Evolutionary conservation across 495 filamentous ascomycete genomes (phyloP).

Genomic region (Aspergillus leporis): DNA sequence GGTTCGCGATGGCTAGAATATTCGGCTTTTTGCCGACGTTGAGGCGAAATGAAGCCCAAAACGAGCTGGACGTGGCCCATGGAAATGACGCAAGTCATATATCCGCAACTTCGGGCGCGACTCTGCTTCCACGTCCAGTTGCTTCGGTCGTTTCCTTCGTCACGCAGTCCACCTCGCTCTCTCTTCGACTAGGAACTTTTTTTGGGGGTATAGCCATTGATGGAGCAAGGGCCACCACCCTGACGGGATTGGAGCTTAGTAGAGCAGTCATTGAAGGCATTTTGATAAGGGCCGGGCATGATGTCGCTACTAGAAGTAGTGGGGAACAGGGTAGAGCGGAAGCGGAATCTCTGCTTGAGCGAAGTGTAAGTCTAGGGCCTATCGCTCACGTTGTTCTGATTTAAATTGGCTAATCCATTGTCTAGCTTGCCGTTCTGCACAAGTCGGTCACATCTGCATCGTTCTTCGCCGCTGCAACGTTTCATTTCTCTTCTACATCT

Average conservation of each 20-base stretch:
- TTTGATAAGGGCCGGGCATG: conserved; percentile 65
- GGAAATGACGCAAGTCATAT: conserved; percentile 25
- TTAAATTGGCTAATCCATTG: conserved; percentile 10
- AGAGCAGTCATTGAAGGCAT: conserved; percentile 67
- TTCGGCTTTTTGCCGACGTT: conserved; percentile 16
- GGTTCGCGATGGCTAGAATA: conserved; percentile 31
- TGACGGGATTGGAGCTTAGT: conserved; percentile 69
- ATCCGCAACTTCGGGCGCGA: conserved; percentile 46
- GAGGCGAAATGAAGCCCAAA: conserved; percentile 18
- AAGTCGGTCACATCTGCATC: conserved; percentile 62
- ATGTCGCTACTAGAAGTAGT: conserved; percentile 57
- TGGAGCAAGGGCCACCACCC: conserved; percentile 65
- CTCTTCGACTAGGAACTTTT: conserved; percentile 67
- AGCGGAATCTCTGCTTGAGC: conserved; percentile 62
- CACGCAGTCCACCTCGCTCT: conserved; percentile 68
- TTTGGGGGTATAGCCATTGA: conserved; percentile 65
- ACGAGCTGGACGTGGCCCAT: conserved; percentile 14
- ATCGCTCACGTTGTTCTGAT: not conserved
- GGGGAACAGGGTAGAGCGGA: conserved; percentile 59
- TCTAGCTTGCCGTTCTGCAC: conserved; percentile 59
- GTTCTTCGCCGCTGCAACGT: conserved; percentile 69
- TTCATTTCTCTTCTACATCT: conserved; percentile 66
- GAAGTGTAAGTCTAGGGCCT: conserved; percentile 43
- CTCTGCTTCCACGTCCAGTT: conserved; percentile 65
- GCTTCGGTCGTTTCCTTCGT: conserved; percentile 70